Conservation (phyloP, 2,329 filamentous ascomycete species). For the Aureobasidium sp. region DNA sequence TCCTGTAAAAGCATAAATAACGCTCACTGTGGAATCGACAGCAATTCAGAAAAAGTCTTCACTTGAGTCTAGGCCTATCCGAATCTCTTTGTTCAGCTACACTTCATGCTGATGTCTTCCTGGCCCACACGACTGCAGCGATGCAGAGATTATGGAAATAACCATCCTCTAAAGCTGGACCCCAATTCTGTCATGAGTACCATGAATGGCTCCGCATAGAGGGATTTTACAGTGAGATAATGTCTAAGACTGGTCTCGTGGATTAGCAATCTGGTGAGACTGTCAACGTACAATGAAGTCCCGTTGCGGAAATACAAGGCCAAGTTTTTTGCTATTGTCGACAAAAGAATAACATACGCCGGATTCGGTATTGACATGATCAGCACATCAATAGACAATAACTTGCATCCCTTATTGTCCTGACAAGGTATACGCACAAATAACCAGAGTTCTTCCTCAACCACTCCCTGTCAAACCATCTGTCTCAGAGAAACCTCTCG, state of each 20-base stretch:
- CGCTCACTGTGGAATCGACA: not conserved
- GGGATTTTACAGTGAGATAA: not conserved
- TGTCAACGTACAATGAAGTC: not conserved
- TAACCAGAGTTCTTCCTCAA: not conserved
- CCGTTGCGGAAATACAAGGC: not conserved
- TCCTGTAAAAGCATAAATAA: not conserved
- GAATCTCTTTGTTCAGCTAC: not conserved
- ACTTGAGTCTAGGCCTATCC: not conserved
- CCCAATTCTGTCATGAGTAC: not conserved
- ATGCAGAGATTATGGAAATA: not conserved
- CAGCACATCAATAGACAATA: not conserved
- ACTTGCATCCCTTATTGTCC: not conserved
- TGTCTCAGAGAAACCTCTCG: too few relatives aligned
- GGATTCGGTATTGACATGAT: not conserved
- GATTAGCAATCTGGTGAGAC: not conserved
- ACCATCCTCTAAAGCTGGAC: not conserved
- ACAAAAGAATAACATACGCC: not conserved
- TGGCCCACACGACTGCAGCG: not conserved
- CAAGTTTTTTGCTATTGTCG: not conserved
- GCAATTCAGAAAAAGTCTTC: not conserved
- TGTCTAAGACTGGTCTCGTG: not conserved
- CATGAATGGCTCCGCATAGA: not conserved
- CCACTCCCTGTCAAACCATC: not conserved
- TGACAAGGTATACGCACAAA: not conserved
- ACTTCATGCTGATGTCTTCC: not conserved